These are phyloP conservation scores for Physcomitrellopsis africana DNA, from an alignment of 225 moss, liverwort and hornwort genomes.

Conservation along the genomic window DNA sequence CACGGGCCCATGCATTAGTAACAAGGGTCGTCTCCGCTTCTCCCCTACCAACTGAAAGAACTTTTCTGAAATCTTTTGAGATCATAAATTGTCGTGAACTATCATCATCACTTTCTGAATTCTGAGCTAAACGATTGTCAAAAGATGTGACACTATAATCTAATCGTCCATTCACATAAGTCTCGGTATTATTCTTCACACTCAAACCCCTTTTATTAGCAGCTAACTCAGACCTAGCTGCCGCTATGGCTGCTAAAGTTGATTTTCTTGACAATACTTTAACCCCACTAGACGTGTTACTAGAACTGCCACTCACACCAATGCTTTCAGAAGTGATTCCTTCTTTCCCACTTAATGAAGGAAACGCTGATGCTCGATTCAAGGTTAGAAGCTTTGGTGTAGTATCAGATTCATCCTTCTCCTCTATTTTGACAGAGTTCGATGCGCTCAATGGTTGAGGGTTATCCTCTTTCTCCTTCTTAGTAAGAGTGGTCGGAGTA, in stretches of 20 bases:
- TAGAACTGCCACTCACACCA: slow-evolving; percentile 38
- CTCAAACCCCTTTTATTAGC: slow-evolving; percentile 44
- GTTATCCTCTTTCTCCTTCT: slow-evolving; percentile 50
- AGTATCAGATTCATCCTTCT: slow-evolving; percentile 32
- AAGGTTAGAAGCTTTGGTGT: slow-evolving; percentile 47
- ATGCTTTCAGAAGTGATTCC: slow-evolving; percentile 36
- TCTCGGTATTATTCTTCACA: slow-evolving; percentile 37
- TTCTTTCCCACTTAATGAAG: slow-evolving; percentile 42
- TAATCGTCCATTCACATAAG: slow-evolving; percentile 35
- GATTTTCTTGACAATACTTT: slow-evolving; percentile 46
- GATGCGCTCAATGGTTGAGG: slow-evolving; percentile 31
- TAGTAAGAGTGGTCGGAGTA: slow-evolving; percentile 30
- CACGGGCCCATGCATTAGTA: slow-evolving; percentile 55
- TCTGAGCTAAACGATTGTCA: slow-evolving; percentile 43
- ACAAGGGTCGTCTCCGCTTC: slow-evolving; percentile 37
- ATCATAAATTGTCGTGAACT: slow-evolving; percentile 32
- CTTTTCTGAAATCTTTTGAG: slow-evolving; percentile 42
- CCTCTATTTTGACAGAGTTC: slow-evolving; percentile 48
- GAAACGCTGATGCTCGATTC: slow-evolving; percentile 56
- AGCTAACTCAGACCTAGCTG: slow-evolving; percentile 53
- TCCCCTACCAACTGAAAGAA: slow-evolving; percentile 37
- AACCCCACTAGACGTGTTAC: slow-evolving; percentile 34
- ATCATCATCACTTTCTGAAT: slow-evolving; percentile 57
- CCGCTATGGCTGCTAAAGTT: slow-evolving; percentile 49
- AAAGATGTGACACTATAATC: slow-evolving; percentile 39